Evolutionary conservation across 208 protist species (phyloP), one percentile per base, ranked within the genome.

Genomic region (Leishmania arabica): DNA sequence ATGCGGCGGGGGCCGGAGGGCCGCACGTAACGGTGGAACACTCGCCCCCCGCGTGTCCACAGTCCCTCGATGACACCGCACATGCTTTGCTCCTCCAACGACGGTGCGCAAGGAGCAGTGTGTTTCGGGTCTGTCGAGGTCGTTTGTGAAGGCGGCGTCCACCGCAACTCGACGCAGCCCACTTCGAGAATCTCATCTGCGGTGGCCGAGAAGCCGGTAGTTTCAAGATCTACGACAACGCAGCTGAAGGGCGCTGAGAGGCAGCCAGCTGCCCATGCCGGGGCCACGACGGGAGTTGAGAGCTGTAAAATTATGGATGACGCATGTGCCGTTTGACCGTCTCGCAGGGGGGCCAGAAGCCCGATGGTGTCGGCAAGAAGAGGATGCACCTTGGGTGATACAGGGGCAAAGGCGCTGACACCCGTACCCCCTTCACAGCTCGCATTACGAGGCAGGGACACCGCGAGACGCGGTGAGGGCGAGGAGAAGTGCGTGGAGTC

Each of bases 171-270:
- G 53, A 91, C 90, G 51, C 82, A 89, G 5, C 80, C 92, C 49
- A 95, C 79, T 51, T 92, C 88, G 4, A 95, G 80, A 53, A 95
- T 92, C 64, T 88, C 82, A 66, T 92, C 84, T 7, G 27, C 37
- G 47, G 77, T 49, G 31, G 85, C 60, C 24, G 83, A 88, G 42
- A 95, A 89, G 45, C 92, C 92, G 4, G 92, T 95, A 27, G 92
- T 95, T 76, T 95, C 92, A 21, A 95, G 54, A 74, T 94, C 90
- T 11, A 95, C 45, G 40, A 88, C 86, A 24, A 92, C 72, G 40
- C 79, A 86, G 77, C 84, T 89, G 77, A 89, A 87, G 1, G 84
- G 75, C 9, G 13, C 69, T 2, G 69, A 73, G 69, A 8, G 17
- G 69, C 66, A 15, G 21, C 19, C 6, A 58, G 74, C 27, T 64